Evolutionary conservation across 371 early-diverging fungal species (phyloP), one percentile per base, ranked within the genome.

Genomic region (Rhizopus delemar): DNA sequence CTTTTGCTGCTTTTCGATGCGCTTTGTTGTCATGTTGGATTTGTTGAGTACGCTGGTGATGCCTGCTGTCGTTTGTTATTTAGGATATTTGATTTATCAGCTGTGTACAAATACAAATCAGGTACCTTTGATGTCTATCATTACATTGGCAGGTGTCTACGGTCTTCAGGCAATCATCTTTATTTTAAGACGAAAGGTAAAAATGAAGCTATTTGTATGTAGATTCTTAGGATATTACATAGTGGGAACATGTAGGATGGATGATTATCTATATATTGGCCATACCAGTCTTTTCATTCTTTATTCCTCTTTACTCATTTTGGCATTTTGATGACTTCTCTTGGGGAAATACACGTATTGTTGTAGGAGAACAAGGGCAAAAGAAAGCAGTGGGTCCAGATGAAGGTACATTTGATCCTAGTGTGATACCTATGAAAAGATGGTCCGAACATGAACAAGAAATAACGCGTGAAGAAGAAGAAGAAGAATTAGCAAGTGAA

Each of bases 1-100:
- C 15, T 95, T 93, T 69, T 94, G 93, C 69, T 94, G 93, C 65
- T 96, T 95, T 78, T 94, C 95, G 16, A 97, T 97, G 98, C 89
- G 96, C 13, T 95, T 97, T 71, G 90, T 96, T 15, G 97, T 97
- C 41, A 82, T 92, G 56, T 63, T 97, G 43, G 97, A 97, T 78
- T 77, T 97, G 31, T 77, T 95, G 51, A 89, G 94, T 43, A 97
- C 97, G 3, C 54, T 97, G 53, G 87, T 74, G 3, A 84, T 94
- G 78, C 97, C 97, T 1, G 97, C 94, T 4, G 93, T 94, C 4
- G 88, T 98, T 4, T 77, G 89, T 5, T 98, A 93, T 69, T 72
- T 95, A 45, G 88, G 77, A 4, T 93, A 91, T 62, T 78, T 94
- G 46, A 82, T 92, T 3, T 87, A 88, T 64, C 65, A 80, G 38